phyloP scores from a whole-genome alignment of 176 grass and related monocot genomes.

The Avena sativa region DNA sequence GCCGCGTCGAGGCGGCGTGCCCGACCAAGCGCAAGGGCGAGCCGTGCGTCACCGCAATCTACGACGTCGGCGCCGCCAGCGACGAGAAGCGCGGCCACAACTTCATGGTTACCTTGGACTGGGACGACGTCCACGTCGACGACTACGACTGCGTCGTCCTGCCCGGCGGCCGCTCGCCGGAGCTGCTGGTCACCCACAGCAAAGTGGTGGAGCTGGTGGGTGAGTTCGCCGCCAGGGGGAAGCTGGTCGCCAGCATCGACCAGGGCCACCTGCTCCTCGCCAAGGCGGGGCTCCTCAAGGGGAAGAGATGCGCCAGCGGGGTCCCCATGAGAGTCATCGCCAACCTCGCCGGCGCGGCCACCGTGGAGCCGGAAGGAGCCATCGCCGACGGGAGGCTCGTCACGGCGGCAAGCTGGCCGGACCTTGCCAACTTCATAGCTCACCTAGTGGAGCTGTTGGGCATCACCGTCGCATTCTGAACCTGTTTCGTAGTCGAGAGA shows the following conservation, averaged over 20 bases:
- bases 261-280: slow-evolving; percentile 55
- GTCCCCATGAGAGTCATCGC: slow-evolving; percentile 36
- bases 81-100: slow-evolving; percentile 51
- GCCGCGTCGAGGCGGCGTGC: slow-evolving; percentile 45
- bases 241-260: slow-evolving; percentile 48
- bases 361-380: neutral
- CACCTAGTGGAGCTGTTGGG: slow-evolving; percentile 17
- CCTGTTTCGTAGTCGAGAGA: neutral
- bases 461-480: slow-evolving; percentile 40
- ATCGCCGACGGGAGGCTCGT: slow-evolving; percentile 28
- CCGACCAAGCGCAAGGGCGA: slow-evolving; percentile 60
- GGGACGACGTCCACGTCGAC: slow-evolving; percentile 5
- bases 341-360: slow-evolving; percentile 9
- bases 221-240: slow-evolving; percentile 38
- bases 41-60: slow-evolving; percentile 44
- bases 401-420: slow-evolving; percentile 43
- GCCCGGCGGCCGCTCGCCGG: slow-evolving; percentile 35
- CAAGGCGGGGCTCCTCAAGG: slow-evolving; percentile 33
- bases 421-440: slow-evolving; percentile 32
- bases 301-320: slow-evolving; percentile 32
- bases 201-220: slow-evolving; percentile 27
- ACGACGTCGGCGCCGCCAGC: slow-evolving; percentile 16
- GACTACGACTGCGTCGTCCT: slow-evolving; percentile 47
- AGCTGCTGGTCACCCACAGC: slow-evolving; percentile 42
- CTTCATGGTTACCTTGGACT: slow-evolving; percentile 43